A percentile compares a stretch with the other conserved stretches of the same genome.
phyloP scores from a whole-genome alignment of 1,139 yeast species.

The Tardiomyces depauwii region DNA sequence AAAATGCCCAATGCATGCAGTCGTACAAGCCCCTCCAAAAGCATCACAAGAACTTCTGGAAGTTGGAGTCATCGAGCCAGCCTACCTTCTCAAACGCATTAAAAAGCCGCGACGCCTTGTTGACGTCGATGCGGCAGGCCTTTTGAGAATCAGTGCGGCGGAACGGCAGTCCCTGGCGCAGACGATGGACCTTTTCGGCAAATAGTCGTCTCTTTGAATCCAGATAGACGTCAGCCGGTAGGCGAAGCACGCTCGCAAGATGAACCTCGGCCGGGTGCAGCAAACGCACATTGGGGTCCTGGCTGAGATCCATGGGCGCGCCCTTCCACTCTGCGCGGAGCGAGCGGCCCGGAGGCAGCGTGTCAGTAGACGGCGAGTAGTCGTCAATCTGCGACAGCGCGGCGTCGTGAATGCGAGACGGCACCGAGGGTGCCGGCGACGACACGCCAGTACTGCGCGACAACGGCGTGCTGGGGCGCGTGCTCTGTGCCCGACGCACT shows the following conservation, averaged over 20 bases:
- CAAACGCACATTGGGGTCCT: constrained; percentile 59
- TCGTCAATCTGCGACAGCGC: constrained; percentile 38
- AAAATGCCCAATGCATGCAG: not conserved
- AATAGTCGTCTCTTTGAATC: constrained; percentile 89
- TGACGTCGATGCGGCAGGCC: constrained; percentile 94
- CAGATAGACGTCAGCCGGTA: constrained; percentile 77
- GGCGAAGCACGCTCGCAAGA: constrained; percentile 76
- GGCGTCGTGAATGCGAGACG: constrained; percentile 28
- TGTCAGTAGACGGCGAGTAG: constrained; percentile 56
- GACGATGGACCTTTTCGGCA: constrained; percentile 73
- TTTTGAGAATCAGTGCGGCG: constrained; percentile 97
- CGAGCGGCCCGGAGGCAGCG: constrained; percentile 61
- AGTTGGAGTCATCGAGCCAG: constrained; percentile 77
- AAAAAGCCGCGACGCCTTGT: constrained; percentile 85
- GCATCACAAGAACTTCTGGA: constrained; percentile 33
- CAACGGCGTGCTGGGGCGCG: not conserved
- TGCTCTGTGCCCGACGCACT: not conserved
- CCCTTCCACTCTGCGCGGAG: constrained; percentile 96
- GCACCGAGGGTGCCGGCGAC: not conserved
- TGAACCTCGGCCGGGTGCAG: constrained; percentile 89
- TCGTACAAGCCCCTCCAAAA: not conserved
- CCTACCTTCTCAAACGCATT: constrained; percentile 94
- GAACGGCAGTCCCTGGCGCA: constrained; percentile 68
- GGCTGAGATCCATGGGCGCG: constrained; percentile 81
- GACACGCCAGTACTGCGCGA: not conserved